phyloP scores from a whole-genome alignment of 1,284 basidiomycete genomes.

The Hymenochaete sp. region DNA sequence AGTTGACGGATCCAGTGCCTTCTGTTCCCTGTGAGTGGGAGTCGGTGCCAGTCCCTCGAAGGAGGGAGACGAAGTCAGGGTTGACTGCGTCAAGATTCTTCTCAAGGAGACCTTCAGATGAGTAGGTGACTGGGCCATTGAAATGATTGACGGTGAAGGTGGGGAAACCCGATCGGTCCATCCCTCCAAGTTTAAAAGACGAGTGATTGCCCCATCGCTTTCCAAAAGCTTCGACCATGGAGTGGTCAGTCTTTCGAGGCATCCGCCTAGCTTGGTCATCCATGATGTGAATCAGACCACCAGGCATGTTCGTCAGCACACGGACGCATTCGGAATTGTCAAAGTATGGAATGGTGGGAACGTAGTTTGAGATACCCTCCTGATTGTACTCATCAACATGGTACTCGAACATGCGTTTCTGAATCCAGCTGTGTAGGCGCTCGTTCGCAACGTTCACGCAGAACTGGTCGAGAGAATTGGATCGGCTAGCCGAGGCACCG shows the following conservation, averaged over 20 bases:
- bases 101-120: constrained; percentile 82
- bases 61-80: constrained; percentile 85
- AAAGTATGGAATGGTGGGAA: constrained; percentile 75
- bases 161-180: constrained; percentile 72
- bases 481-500: constrained; percentile 49
- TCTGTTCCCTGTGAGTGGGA: constrained; percentile 40
- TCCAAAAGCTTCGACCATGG: constrained; percentile 89
- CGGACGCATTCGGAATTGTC: constrained; percentile 89
- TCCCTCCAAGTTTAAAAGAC: constrained; percentile 73
- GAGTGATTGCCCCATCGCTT: constrained; percentile 94
- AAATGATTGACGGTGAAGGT: constrained; percentile 93
- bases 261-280: constrained; percentile 87
- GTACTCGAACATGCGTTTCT: constrained; percentile 72
- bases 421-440: constrained; percentile 77
- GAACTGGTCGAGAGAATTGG: constrained; percentile 93
- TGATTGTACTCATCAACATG: constrained; percentile 75
- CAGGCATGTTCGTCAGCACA: constrained; percentile 79
- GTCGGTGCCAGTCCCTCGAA: constrained; percentile 52
- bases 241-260: constrained; percentile 87
- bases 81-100: constrained; percentile 86
- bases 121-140: constrained; percentile 87
- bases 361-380: constrained; percentile 72
- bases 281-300: constrained; percentile 94
- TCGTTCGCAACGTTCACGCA: constrained; percentile 96
- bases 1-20: constrained; percentile 71